phyloP scores from a whole-genome alignment of 1,284 basidiomycete genomes.

The Crepidotus sp. region DNA sequence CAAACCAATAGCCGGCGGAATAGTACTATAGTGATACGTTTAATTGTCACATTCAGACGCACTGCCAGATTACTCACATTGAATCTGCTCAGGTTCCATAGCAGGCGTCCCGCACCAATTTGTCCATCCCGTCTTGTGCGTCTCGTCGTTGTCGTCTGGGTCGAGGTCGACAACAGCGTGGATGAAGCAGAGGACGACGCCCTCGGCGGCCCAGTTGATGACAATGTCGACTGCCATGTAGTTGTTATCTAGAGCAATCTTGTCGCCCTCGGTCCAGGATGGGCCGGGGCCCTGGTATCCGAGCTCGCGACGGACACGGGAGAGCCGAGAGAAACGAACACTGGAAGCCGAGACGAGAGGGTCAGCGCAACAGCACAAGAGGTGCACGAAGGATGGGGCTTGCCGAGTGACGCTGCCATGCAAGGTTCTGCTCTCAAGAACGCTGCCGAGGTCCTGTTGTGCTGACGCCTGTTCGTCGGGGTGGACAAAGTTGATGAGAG shows the following conservation, averaged over 20 bases:
- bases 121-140: conserved; percentile 73
- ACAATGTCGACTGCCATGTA: conserved; percentile 90
- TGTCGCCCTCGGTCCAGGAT: conserved; percentile 56
- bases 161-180: conserved; percentile 76
- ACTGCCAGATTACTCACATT: too few relatives aligned
- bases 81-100: conserved; percentile 47
- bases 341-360: conserved; percentile 29
- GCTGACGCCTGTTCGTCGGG: conserved; percentile 81
- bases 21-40: too few relatives aligned
- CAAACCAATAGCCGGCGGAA: conserved; percentile 47
- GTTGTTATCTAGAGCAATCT: conserved; percentile 64
- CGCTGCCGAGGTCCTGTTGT: conserved; percentile 66
- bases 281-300: conserved; percentile 48
- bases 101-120: conserved; percentile 88
- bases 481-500: conserved; percentile 82
- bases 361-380: conserved; percentile 15
- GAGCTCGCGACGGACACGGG: conserved; percentile 56
- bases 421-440: conserved; percentile 72
- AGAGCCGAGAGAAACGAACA: conserved; percentile 68
- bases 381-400: conserved; percentile 21
- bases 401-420: conserved; percentile 90
- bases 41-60: too few relatives aligned
- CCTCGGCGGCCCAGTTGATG: conserved; percentile 90
- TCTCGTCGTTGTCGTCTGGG: conserved; percentile 79
- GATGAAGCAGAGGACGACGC: conserved; percentile 89